These are phyloP conservation scores for Lolium perenne DNA, from an alignment of 176 grass and related monocot genomes.

Conservation along the genomic window DNA sequence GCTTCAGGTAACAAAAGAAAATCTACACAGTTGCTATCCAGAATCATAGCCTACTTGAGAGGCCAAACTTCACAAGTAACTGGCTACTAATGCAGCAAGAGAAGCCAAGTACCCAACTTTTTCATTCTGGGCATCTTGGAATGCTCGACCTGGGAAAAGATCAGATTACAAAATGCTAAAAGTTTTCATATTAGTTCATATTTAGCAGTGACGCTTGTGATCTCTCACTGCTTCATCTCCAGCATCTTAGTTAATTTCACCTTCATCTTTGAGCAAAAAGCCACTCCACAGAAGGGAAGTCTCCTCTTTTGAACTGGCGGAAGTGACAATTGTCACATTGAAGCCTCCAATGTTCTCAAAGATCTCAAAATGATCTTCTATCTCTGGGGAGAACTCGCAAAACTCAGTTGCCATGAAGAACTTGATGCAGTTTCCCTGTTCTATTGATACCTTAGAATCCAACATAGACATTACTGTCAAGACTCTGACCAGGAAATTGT, in stretches of 20 bases:
- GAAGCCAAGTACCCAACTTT: background rate
- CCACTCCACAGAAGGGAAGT: constrained; percentile 26
- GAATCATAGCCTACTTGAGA: background rate
- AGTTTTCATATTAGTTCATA: background rate
- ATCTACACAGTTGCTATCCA: background rate
- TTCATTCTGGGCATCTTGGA: background rate
- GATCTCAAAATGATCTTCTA: constrained; percentile 59
- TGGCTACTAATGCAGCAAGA: background rate
- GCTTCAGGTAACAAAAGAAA: background rate
- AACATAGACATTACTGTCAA: constrained; percentile 59
- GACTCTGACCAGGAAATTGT: constrained; percentile 46
- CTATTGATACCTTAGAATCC: constrained; percentile 36
- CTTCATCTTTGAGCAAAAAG: constrained; percentile 33
- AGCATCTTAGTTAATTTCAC: constrained; percentile 9
- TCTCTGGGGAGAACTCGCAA: constrained; percentile 49
- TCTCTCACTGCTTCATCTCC: background rate
- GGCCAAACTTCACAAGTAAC: background rate
- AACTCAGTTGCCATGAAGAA: constrained; percentile 60
- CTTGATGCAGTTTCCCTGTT: constrained; percentile 49
- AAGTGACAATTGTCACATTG: constrained; percentile 49
- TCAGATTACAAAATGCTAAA: background rate
- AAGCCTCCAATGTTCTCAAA: constrained; percentile 54
- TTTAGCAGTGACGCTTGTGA: background rate
- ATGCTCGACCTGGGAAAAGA: background rate
- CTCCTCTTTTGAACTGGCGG: constrained; percentile 45